Evolutionary conservation across 805 yeast genomes (phyloP).

Genomic region (Hanseniaspora singularis): DNA sequence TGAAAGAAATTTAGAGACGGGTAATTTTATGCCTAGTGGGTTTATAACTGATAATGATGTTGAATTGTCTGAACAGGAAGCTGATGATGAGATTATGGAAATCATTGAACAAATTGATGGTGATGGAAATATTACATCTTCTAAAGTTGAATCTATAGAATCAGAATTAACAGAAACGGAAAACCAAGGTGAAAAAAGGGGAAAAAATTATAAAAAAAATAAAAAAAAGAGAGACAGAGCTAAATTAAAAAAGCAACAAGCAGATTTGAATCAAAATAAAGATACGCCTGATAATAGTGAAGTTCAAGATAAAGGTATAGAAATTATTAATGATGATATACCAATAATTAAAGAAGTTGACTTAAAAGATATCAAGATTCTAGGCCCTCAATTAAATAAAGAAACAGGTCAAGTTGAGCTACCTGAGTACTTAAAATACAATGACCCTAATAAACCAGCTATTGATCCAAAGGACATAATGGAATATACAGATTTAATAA

Average conservation of each 20-base stretch:
- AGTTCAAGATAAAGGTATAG: neutral
- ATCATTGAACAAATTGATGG: conserved; percentile 59
- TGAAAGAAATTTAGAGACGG: conserved; percentile 13
- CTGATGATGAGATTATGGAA: conserved; percentile 37
- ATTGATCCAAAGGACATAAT: conserved; percentile 23
- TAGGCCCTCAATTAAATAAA: conserved; percentile 8
- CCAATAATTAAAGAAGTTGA: conserved; percentile 17
- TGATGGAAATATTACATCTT: conserved; percentile 31
- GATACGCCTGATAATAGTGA: neutral
- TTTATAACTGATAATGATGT: neutral
- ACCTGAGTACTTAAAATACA: conserved; percentile 12
- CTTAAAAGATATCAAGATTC: conserved; percentile 14
- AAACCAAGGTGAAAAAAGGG: neutral
- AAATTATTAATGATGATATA: neutral
- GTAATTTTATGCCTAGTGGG: conserved; percentile 13
- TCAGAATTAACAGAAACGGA: neutral
- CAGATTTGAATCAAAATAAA: neutral
- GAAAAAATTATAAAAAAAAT: conserved; percentile 12
- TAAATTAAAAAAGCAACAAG: neutral
- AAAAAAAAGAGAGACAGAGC: conserved; percentile 9
- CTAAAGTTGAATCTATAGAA: neutral
- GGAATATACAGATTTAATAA: conserved; percentile 26
- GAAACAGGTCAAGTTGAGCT: conserved; percentile 7
- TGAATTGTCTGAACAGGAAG: neutral
- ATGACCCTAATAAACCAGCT: conserved; percentile 15